These are phyloP conservation scores for Colletotrichum filicis DNA, from an alignment of 2,329 filamentous ascomycete genomes.

Conservation along the genomic window DNA sequence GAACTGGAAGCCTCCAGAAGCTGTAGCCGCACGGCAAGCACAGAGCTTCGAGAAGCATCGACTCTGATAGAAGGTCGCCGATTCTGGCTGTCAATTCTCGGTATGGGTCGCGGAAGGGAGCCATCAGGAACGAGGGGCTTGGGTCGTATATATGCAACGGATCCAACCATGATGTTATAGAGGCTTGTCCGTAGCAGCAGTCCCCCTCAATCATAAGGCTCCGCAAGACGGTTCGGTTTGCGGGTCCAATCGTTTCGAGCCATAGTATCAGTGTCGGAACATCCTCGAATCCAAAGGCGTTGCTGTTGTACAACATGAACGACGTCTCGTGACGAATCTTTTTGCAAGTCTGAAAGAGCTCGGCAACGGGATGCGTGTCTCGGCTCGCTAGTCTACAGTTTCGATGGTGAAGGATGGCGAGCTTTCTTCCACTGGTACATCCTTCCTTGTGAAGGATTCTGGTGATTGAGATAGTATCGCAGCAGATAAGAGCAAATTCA, in stretches of 20 bases:
- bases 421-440: not conserved
- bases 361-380: not conserved
- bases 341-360: not conserved
- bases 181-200: too few species aligned
- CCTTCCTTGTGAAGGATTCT: not conserved
- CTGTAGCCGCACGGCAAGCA: not conserved
- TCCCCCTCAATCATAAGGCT: not conserved
- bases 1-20: not conserved
- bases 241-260: not conserved
- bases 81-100: not conserved
- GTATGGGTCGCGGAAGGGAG: not conserved
- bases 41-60: not conserved
- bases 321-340: not conserved
- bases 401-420: not conserved
- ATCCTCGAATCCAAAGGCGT: not conserved
- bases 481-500: not conserved
- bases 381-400: not conserved
- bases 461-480: not conserved
- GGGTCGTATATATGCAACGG: not conserved
- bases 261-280: not conserved
- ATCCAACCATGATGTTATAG: too few species aligned
- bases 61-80: not conserved
- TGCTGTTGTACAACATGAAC: not conserved
- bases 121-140: not conserved
- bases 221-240: not conserved